Evolutionary conservation across 805 yeast genomes (phyloP), one percentile per base, ranked within the genome.

Genomic region (Saccharomycopsis sp.): DNA sequence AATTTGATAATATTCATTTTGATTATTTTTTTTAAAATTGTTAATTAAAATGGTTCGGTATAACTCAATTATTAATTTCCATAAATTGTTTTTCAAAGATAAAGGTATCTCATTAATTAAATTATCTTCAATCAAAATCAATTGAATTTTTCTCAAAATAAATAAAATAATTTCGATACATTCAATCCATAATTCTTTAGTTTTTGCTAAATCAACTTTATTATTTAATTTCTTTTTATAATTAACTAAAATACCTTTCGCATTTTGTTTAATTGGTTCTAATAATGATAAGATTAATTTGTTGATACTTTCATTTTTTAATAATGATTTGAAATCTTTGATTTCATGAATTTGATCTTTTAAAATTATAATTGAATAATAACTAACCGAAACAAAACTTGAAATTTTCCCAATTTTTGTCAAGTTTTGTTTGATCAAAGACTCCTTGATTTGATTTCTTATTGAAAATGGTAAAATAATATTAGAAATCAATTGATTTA

Each of bases 401-500:
- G 88, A 84, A 23, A 79, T 67, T 37, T 72, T 68, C 0, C 52
- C 42, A 33, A 52, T 55, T 3, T 55, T 46, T 31, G 48, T 49
- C 50, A 55, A 47, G 42, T 64, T 36, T 44, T 60, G 39, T 42
- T 62, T 50, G 51, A 60, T 60, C 32, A 46, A 37, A 23, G 37
- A 40, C 12, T 37, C 49, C 35, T 44, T 44, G 31, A 80, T 79
- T 41, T 76, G 60, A 17, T 64, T 67, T 43, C 81, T 63, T 0
- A 76, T 72, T 3, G 74, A 76, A 53, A 74, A 79, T 2, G 88
- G 87, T 37, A 79, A 61, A 1, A 69, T 62, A 2, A 70, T 54
- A 34, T 79, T 65, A 5, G 66, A 60, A 20, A 75, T 68, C 28
- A 81, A 53, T 47, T 78, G 83, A 36, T 67, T 66, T 3, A 79